Evolutionary conservation across 148 eudicot species (phyloP), one percentile per base, ranked within the genome.

Genomic region (Oxyria digyna): DNA sequence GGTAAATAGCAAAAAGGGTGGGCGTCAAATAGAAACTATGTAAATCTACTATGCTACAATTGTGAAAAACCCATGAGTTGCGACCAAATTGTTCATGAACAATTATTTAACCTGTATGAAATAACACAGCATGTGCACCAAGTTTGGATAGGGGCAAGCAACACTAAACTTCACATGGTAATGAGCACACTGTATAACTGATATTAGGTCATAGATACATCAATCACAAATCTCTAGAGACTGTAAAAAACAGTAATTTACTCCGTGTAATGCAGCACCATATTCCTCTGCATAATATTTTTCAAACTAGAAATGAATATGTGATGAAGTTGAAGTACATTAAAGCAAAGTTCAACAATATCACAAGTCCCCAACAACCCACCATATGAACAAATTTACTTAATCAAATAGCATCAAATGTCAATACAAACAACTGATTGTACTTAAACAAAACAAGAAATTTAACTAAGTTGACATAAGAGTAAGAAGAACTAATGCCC

Each of bases 381-480:
- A 10, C 14, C 65, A 46, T 46, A 59, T 59, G 21, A 59, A 15
- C 38, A 31, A 59, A 59, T 59, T 29, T 26, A 27, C 65, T 29
- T 29, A 14, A 59, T 37, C 37, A 12, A 14, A 59, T 35, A 59
- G 64, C 4, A 18, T 6, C 37, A 13, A 29, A 59, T 15, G 38
- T 31, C 38, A 14, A 59, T 59, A 59, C 9, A 59, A 29, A 59
- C 14, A 5, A 59, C 65, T 59, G 37, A 59, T 14, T 59, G 7
- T 59, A 26, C 37, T 26, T 15, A 59, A 6, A 31, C 18, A 29
- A 12, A 18, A 29, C 13, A 7, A 27, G 20, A 14, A 69, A 40
- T n/a, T n/a, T n/a, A n/a, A 33, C 74, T 76, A 76, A 14, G 68
- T 37, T 6, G 72, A 43, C 40, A 76, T 43, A 40, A 76, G 75